Base-by-base conservation (phyloP, 257 asterid genomes). In the Marsdenia floribunda region DNA sequence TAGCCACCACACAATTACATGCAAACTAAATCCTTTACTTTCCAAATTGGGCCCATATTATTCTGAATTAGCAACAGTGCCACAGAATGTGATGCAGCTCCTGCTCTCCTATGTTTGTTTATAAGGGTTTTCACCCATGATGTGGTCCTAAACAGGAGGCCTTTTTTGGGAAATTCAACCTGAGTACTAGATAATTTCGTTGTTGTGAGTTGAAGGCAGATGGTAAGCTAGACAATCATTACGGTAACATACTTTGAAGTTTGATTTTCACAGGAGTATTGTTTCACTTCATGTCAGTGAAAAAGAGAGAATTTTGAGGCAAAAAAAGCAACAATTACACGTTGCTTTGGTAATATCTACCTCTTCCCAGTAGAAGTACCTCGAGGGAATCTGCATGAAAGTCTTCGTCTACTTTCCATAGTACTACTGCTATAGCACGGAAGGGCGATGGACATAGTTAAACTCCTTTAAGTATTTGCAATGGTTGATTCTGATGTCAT, bases 1-100 rank as follows among this genome's bases (percentile, higher is more conserved):
- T 80, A 85, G 80, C 80, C 80, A 85, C 96, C 93, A 87, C 93
- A 87, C 86, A 81, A 80, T 76, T 55, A 55, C 29, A 80, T 49
- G 61, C 26, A 52, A 73, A 74, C 75, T 73, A 81, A 73, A 82
- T 68, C 80, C 55, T 75, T 72, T 37, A 54, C 78, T 70, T 73
- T 47, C 26, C 12, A 57, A 61, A 61, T 60, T 24, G 58, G 84
- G 84, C 80, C 47, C 74, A 29, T 40, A 59, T 35, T 49, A 44
- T 70, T 68, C 75, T 7, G 67, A 76, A 69, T 75, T 83, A 50
- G 71, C 87, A 76, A 57, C 29, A 71, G 69, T 65, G 16, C 73
- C 50, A 40, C 74, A 47, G 42, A 63, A 44, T 4, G 69, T n/a
- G 54, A 74, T 54, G 24, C 26, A 19, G 60, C 60, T 18, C 11